phyloP scores from a whole-genome alignment of 192 early-diverging fungal genomes.

The Umbelopsis ramanniana region DNA sequence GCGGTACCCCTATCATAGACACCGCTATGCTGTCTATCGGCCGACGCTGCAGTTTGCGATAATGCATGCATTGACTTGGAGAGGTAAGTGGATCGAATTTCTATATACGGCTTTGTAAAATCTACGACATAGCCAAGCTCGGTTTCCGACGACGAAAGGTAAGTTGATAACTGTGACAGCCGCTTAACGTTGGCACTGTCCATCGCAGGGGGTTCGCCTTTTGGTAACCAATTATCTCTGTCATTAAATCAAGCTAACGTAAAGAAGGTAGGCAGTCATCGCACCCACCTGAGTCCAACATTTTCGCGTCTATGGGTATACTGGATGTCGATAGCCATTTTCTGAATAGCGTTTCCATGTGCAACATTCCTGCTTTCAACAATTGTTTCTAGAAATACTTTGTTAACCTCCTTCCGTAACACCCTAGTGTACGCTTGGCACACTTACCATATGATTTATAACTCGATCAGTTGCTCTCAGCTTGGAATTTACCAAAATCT shows the following conservation, averaged over 20 bases:
- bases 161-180: conserved; percentile 50
- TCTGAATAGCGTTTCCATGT: conserved; percentile 61
- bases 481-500: conserved; percentile 38
- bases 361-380: conserved; percentile 55
- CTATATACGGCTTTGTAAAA: conserved; percentile 67
- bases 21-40: conserved; percentile 52
- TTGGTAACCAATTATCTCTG: neutral
- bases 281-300: conserved; percentile 26
- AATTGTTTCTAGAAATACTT: conserved; percentile 45
- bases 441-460: conserved; percentile 45
- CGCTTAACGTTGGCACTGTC: conserved; percentile 32
- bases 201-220: conserved; percentile 1
- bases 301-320: conserved; percentile 44
- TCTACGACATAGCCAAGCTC: conserved; percentile 55
- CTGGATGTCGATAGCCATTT: conserved; percentile 51
- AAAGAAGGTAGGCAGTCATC: no score
- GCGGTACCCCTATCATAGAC: conserved; percentile 65
- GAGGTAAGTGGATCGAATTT: conserved; percentile 69
- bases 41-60: conserved; percentile 48
- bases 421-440: neutral
- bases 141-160: conserved; percentile 48
- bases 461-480: conserved; percentile 49
- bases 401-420: neutral
- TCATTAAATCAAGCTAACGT: neutral
- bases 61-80: conserved; percentile 56